A percentile compares a stretch with the other conserved stretches of the same genome.
These are phyloP conservation scores for Diaporthe aspalathi DNA, from an alignment of 2,329 filamentous ascomycete species.

Conservation along the genomic window DNA sequence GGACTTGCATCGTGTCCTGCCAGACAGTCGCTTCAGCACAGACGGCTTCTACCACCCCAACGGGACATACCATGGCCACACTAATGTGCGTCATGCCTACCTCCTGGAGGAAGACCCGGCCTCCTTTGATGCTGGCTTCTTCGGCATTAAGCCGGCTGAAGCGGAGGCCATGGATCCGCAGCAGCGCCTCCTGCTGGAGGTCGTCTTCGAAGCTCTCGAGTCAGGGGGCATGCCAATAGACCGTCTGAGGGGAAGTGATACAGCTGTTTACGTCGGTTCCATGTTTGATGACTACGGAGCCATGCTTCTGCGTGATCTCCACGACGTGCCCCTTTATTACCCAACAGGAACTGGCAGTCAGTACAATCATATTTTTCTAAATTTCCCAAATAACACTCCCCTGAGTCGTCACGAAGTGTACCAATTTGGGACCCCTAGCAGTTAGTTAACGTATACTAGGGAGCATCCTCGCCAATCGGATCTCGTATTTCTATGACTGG, in stretches of 20 bases:
- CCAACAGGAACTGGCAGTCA: background rate
- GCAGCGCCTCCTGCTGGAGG: conserved; percentile 39
- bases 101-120: conserved; percentile 14
- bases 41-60: conserved; percentile 45
- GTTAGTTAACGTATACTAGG: background rate
- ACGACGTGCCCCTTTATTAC: background rate
- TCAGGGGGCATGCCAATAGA: conserved; percentile 39
- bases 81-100: conserved; percentile 45
- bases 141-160: conserved; percentile 41
- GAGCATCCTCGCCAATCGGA: background rate
- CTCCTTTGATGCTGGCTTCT: conserved; percentile 45
- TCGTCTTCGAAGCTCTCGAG: conserved; percentile 43
- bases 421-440: no score
- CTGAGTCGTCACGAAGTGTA: no score
- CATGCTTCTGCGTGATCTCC: conserved; percentile 1
- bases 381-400: no score
- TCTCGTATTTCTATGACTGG: conserved; percentile 51
- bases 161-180: conserved; percentile 36
- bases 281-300: conserved; percentile 44
- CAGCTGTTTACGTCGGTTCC: conserved; percentile 46
- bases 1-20: conserved; percentile 39
- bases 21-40: conserved; percentile 42
- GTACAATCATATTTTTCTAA: no score
- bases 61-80: conserved; percentile 44
- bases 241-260: conserved; percentile 37